Evolutionary conservation across 805 yeast genomes (phyloP), one percentile per base, ranked within the genome.

Genomic region (Nakazawaea holstii): DNA sequence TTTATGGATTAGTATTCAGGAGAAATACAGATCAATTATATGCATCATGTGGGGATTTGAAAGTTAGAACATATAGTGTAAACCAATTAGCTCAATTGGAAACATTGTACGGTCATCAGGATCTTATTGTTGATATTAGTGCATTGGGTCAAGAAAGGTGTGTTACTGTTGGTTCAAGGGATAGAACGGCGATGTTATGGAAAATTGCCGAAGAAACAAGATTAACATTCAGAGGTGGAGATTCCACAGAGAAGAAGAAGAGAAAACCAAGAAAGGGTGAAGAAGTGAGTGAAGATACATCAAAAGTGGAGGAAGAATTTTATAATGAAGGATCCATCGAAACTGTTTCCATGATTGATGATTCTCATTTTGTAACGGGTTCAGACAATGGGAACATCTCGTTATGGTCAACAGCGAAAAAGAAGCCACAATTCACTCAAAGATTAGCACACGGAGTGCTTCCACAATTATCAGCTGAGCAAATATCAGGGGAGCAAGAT

Each of bases 151-250:
- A 82, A 64, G 98, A 94, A 60, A 80, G 97, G 49, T 94, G 99
- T 71, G 91, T 94, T 14, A 88, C 96, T 26, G 98, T 92, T 30
- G 99, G 99, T 14, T 76, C 95, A 3, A 80, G 98, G 57, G 99
- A 94, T 67, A 82, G 95, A 58, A 87, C 97, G 5, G 97, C 92
- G 8, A 85, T 95, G 84, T 72, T 87, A 57, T 94, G 99, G 99
- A 94, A 94, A 64, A 89, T 94, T 54, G 80, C 96, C 26, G 99
- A 94, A 58, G 99, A 94, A 67, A 82, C 95, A 1, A 80, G 97
- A 60, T 76, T 94, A 58, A 90, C 97, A 0, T 92, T 92, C 64
- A 78, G 96, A 61, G 96, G 96, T 52, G 96, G 95, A 49, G 96
- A 89, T 59, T 66, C 64, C 1, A 70, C 64, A 41, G 79, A 68